Conservation (phyloP, 805 yeast species). For the Blastobotrys terrestris region DNA sequence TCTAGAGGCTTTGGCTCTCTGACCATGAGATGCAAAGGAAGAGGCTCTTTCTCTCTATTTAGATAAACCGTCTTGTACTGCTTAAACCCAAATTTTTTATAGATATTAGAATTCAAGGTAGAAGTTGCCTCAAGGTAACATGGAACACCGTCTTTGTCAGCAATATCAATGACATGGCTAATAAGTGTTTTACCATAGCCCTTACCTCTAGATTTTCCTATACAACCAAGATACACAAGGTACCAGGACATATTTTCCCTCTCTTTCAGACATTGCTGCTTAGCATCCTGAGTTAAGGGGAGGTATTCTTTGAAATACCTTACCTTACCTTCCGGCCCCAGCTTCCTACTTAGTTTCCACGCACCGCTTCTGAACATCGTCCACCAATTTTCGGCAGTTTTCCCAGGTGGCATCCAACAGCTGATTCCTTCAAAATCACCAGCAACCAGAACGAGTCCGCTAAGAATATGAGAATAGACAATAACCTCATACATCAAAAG, state of each 20-base stretch:
- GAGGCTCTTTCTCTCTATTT: slow-evolving; percentile 12
- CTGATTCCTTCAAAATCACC: slow-evolving; percentile 44
- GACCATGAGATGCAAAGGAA: slow-evolving; percentile 24
- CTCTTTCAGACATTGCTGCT: slow-evolving; percentile 39
- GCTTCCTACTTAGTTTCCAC: slow-evolving; percentile 35
- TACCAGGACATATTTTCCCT: slow-evolving; percentile 45
- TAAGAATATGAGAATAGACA: slow-evolving; percentile 44
- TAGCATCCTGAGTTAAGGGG: slow-evolving; percentile 40
- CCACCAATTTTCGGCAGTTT: slow-evolving; percentile 21
- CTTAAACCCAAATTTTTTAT: slow-evolving; percentile 47
- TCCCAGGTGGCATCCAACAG: slow-evolving; percentile 30
- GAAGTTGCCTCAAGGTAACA: slow-evolving; percentile 54
- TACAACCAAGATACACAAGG: slow-evolving; percentile 51
- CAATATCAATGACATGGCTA: slow-evolving; percentile 44
- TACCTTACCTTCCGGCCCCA: slow-evolving; percentile 39
- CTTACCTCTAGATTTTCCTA: slow-evolving; percentile 52
- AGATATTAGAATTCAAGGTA: slow-evolving; percentile 46
- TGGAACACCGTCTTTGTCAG: slow-evolving; percentile 29
- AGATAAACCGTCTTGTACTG: slow-evolving; percentile 12
- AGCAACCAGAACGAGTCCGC: slow-evolving; percentile 45
- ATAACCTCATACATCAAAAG: slow-evolving; percentile 48
- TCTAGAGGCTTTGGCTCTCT: slow-evolving; percentile 17
- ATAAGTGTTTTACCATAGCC: slow-evolving; percentile 50
- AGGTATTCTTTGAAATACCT: slow-evolving; percentile 47
- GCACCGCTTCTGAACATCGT: slow-evolving; percentile 21